phyloP scores from a whole-genome alignment of 1,284 basidiomycete genomes.

The Cryptococcus deneoformans region DNA sequence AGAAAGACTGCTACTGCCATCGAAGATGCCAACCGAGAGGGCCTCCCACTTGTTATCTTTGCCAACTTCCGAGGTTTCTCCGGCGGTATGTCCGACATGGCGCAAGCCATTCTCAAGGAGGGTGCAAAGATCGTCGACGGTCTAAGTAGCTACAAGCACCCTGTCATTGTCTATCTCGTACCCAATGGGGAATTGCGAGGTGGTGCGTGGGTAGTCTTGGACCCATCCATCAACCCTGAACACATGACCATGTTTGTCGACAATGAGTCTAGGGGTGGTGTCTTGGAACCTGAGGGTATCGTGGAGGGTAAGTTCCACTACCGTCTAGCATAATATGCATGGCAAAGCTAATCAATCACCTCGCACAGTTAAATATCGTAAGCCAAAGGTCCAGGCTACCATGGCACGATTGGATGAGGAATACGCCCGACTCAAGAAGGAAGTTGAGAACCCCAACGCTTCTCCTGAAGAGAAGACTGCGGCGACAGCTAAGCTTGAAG shows the following conservation, averaged over 20 bases:
- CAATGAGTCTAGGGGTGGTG: conserved; percentile 91
- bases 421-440: conserved; percentile 78
- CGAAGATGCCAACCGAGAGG: conserved; percentile 97
- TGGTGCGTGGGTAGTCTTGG: conserved; percentile 99
- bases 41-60: conserved; percentile 95
- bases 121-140: conserved; percentile 98
- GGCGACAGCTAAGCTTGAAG: conserved; percentile 65
- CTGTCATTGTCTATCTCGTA: conserved; percentile 98
- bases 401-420: conserved; percentile 92
- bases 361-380: conserved; percentile 61
- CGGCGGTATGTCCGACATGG: conserved; percentile 66
- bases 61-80: conserved; percentile 99
- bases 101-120: conserved; percentile 90
- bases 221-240: conserved; percentile 92
- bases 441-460: conserved; percentile 69
- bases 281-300: conserved; percentile 96
- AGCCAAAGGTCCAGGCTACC: conserved; percentile 81
- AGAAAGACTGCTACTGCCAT: conserved; percentile 99
- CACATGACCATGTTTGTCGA: conserved; percentile 99
- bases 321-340: background rate
- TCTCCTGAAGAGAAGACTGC: conserved; percentile 69
- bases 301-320: conserved; percentile 59
- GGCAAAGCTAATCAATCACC: background rate
- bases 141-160: conserved; percentile 93
- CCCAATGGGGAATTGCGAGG: conserved; percentile 98